Conservation (phyloP, 2,329 filamentous ascomycete species). For the Cryoendolithus antarcticus region DNA sequence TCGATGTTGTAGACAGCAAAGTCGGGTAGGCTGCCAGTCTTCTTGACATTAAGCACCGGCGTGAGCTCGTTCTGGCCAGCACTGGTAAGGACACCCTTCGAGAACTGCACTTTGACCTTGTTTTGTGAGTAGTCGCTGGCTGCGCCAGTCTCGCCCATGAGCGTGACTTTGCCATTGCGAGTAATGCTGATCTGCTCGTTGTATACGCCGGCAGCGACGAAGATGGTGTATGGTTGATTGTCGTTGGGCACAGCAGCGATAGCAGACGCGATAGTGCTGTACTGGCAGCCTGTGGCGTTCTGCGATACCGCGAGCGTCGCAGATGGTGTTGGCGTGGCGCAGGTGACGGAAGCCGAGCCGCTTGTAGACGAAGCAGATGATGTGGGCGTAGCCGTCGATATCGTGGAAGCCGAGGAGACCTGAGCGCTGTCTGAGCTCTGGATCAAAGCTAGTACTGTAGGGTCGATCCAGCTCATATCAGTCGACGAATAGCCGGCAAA, state of each 20-base stretch:
- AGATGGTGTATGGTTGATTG: conserved; percentile 28
- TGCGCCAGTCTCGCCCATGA: conserved; percentile 23
- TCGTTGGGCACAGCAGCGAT: conserved; percentile 33
- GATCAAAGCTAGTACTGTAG: conserved; percentile 22
- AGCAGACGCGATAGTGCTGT: conserved; percentile 31
- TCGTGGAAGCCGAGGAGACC: conserved; percentile 9
- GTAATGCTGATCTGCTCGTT: conserved; percentile 31
- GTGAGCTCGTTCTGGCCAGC: conserved; percentile 31
- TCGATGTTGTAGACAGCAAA: conserved; percentile 22
- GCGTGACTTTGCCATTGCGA: conserved; percentile 28
- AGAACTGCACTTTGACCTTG: conserved; percentile 26
- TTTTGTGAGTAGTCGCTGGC: conserved; percentile 27
- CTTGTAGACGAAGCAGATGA: conserved; percentile 6
- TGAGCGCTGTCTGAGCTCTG: conserved; percentile 20
- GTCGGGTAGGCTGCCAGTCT: conserved; percentile 21
- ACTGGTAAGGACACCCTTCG: conserved; percentile 29
- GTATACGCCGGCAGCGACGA: conserved; percentile 30
- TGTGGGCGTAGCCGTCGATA: conserved; percentile 7
- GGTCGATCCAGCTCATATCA: conserved; percentile 28
- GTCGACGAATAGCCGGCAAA: conserved; percentile 24
- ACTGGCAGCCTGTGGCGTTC: conserved; percentile 24
- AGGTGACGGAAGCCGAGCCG: conserved; percentile 8
- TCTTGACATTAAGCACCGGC: conserved; percentile 34
- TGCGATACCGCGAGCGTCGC: conserved; percentile 24
- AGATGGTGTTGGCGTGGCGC: conserved; percentile 15